Evolutionary conservation across 2,329 filamentous ascomycete genomes (phyloP).

Genomic region (Scortechinia acanthostroma): DNA sequence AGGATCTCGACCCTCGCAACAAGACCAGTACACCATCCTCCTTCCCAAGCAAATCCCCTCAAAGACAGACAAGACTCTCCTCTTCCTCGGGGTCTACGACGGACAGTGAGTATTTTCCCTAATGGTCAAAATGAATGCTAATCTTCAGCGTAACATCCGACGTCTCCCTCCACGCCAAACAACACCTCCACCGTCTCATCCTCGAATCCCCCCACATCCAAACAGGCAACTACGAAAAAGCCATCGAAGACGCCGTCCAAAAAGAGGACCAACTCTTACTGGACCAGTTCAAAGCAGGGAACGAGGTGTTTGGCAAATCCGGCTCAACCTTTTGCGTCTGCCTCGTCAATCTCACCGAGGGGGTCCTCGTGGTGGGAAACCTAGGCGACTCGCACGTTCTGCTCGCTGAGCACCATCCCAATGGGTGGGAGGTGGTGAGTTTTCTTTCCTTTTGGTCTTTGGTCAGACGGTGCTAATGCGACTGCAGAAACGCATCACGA

Average conservation of each 20-base stretch:
- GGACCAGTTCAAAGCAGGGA: background rate
- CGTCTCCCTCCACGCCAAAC: background rate
- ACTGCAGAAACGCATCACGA: slow-evolving; percentile 20
- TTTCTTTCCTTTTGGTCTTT: no score
- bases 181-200: background rate
- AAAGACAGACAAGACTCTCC: background rate
- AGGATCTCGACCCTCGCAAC: background rate
- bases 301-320: background rate
- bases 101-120: background rate
- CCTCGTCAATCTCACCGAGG: background rate
- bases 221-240: background rate
- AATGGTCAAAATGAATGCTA: background rate
- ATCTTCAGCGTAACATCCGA: slow-evolving; percentile 14
- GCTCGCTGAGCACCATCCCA: background rate
- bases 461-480: no score
- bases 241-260: background rate
- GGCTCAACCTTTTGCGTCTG: background rate
- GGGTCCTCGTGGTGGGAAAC: background rate
- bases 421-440: background rate
- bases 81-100: background rate
- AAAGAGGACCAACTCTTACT: background rate
- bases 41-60: slow-evolving; percentile 9
- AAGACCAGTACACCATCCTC: background rate
- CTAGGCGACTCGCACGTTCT: background rate
- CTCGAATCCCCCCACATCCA: slow-evolving; percentile 7